These are phyloP conservation scores for Saccharomyces hybrid DNA, from an alignment of 1,139 yeast species.

Conservation along the genomic window DNA sequence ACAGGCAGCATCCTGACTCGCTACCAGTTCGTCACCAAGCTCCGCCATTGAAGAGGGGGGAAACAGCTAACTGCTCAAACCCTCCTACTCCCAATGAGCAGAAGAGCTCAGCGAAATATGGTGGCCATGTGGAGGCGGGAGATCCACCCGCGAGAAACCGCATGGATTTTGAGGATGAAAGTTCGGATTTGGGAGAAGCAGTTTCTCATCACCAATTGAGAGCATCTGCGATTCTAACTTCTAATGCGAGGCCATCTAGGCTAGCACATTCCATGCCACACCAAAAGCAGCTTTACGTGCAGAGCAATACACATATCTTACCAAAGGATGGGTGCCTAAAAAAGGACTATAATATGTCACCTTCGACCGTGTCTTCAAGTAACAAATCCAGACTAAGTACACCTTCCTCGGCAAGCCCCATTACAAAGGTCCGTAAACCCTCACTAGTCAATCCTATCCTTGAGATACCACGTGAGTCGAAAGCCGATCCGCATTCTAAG, in stretches of 20 bases:
- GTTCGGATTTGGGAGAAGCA: slow-evolving; percentile 14
- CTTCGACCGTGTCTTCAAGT: not conserved
- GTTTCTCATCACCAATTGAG: slow-evolving; percentile 5
- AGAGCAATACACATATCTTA: not conserved
- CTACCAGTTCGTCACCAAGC: slow-evolving; percentile 11
- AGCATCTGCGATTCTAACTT: slow-evolving; percentile 3
- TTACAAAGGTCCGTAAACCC: not conserved
- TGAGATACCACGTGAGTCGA: not conserved
- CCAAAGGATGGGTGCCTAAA: slow-evolving; percentile 5
- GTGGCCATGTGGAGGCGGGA: not conserved
- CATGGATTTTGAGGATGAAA: slow-evolving; percentile 6
- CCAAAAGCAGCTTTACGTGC: slow-evolving; percentile 5
- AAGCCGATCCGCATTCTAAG: not conserved
- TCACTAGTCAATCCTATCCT: not conserved
- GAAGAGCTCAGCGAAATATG: not conserved
- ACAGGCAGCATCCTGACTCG: slow-evolving; percentile 43
- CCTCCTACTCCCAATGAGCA: not conserved
- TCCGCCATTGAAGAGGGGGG: not conserved
- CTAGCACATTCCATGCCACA: slow-evolving; percentile 17
- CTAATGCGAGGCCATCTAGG: slow-evolving; percentile 19
- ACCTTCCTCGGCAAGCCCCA: not conserved
- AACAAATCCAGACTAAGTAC: not conserved
- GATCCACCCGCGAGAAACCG: not conserved
- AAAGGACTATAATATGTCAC: not conserved
- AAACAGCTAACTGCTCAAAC: slow-evolving; percentile 17